Base-by-base conservation (phyloP, 2,329 filamentous ascomycete species). In the Pestalotiopsis sp. region DNA sequence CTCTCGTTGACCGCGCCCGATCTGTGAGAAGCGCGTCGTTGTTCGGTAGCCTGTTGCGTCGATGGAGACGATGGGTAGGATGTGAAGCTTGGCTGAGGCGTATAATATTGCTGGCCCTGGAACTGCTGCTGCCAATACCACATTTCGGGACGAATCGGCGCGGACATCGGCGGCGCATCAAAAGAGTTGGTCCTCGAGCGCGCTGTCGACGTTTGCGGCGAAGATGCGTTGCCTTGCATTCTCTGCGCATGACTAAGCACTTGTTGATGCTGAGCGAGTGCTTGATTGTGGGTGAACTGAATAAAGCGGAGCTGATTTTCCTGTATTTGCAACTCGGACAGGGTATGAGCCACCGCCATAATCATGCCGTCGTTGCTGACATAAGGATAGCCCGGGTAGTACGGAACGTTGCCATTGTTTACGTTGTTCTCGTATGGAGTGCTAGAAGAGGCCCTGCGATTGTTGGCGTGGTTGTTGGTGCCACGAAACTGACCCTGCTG, bases 181-280 rank as follows among this genome's bases (percentile, higher is more conserved):
- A 91, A 88, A 13, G 88, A 91, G 74, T 87, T 89, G 6, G 88
- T 90, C 70, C 89, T 85, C 49, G 88, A 86, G 71, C 89, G 80
- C 73, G 88, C 83, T 38, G 80, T 75, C 66, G 83, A 75, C 68
- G 82, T 67, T 72, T 80, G 77, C 52, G 80, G 70, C 66, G 80
- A 76, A 62, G 76, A 67, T 31, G 72, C 70, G 68, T 73, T 77
- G 65, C 77, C 77, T 71, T 81, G 82, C 75, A 83, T 79, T 75
- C 80, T 83, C 74, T 80, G 82, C 66, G 79, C 82, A 77, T 81
- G 83, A 69, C 83, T 79, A 68, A 83, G 71, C 25, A 78, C 80
- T 67, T 84, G 81, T 66, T 83, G 82, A 63, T 86, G 83, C 58
- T 62, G 59, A 62, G 80, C 78, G 65, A 81, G 80, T 13, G 78